These are phyloP conservation scores for Fragilaria crotonensis DNA, from an alignment of 108 stramenopile species.

Conservation along the genomic window DNA sequence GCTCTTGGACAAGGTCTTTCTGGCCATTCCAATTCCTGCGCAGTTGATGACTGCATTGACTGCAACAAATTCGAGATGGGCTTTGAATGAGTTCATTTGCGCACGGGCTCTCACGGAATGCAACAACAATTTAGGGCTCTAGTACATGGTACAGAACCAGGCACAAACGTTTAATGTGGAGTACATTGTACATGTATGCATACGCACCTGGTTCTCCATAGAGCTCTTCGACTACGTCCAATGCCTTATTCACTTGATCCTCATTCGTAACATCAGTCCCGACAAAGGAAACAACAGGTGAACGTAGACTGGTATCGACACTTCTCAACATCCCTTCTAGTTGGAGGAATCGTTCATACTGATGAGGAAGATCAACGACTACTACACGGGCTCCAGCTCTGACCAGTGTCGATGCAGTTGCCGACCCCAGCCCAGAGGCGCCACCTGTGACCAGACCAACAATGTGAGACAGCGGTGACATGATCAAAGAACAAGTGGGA, in stretches of 20 bases:
- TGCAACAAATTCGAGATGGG: slow-evolving; percentile 10
- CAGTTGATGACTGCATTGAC: slow-evolving; percentile 88
- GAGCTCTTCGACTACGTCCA: slow-evolving; percentile 50
- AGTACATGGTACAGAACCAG: too few relatives aligned
- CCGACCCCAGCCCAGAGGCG: slow-evolving; percentile 87
- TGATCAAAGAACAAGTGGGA: not conserved
- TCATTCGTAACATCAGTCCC: slow-evolving; percentile 60
- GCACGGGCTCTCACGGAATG: too few relatives aligned
- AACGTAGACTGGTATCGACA: not conserved
- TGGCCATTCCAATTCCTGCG: slow-evolving; percentile 86
- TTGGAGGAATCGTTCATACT: slow-evolving; percentile 31
- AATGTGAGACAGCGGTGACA: slow-evolving; percentile 14
- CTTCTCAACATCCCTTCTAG: slow-evolving; percentile 15
- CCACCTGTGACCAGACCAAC: slow-evolving; percentile 80
- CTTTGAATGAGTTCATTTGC: too few relatives aligned
- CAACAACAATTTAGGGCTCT: too few relatives aligned
- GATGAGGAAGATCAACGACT: slow-evolving; percentile 68
- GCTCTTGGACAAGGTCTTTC: slow-evolving; percentile 52
- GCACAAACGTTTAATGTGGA: too few relatives aligned
- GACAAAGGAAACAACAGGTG: slow-evolving; percentile 37
- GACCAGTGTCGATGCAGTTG: slow-evolving; percentile 72
- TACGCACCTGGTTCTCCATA: slow-evolving; percentile 49
- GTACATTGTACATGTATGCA: too few relatives aligned
- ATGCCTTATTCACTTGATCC: slow-evolving; percentile 38
- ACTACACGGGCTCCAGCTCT: slow-evolving; percentile 69